phyloP scores from a whole-genome alignment of 2,329 filamentous ascomycete genomes.

The Colletotrichum higginsianum region DNA sequence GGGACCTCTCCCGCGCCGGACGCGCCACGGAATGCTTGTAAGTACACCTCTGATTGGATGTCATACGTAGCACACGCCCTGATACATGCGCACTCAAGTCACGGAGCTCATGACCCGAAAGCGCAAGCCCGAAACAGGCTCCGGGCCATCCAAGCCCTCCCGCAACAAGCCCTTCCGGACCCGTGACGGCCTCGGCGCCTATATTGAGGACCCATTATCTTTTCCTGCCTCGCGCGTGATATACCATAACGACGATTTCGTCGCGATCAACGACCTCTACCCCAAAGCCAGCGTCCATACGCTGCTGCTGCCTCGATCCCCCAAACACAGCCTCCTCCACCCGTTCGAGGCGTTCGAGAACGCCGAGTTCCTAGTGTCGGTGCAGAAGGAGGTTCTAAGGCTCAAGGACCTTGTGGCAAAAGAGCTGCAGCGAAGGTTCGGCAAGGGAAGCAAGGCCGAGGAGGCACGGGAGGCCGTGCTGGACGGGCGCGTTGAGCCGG shows the following conservation, averaged over 20 bases:
- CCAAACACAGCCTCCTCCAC: slow-evolving; percentile 72
- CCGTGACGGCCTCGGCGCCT: slow-evolving; percentile 76
- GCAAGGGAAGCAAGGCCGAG: slow-evolving; percentile 75
- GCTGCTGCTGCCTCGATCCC: slow-evolving; percentile 86
- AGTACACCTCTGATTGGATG: slow-evolving; percentile 4
- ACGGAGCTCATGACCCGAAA: slow-evolving; percentile 56
- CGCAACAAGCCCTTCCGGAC: slow-evolving; percentile 57
- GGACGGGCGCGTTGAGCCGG: slow-evolving; percentile 67
- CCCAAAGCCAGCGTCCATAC: slow-evolving; percentile 90
- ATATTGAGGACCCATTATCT: slow-evolving; percentile 74
- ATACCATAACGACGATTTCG: slow-evolving; percentile 77
- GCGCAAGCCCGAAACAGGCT: slow-evolving; percentile 49
- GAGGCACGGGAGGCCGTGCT: slow-evolving; percentile 76
- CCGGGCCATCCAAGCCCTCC: slow-evolving; percentile 40
- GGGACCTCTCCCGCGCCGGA: slow-evolving; percentile 49
- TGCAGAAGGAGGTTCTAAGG: slow-evolving; percentile 72
- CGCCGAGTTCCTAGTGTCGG: slow-evolving; percentile 74
- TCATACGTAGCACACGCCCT: slow-evolving; percentile 9
- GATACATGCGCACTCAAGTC: slow-evolving; percentile 46
- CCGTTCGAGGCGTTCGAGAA: slow-evolving; percentile 86
- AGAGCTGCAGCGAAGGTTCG: slow-evolving; percentile 81
- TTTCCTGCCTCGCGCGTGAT: slow-evolving; percentile 75
- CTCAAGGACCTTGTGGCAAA: slow-evolving; percentile 77
- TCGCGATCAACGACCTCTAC: slow-evolving; percentile 85
- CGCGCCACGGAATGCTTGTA: slow-evolving; percentile 60